Base-by-base conservation (phyloP, 345 rosid genomes). In the Arabis hirsuta region DNA sequence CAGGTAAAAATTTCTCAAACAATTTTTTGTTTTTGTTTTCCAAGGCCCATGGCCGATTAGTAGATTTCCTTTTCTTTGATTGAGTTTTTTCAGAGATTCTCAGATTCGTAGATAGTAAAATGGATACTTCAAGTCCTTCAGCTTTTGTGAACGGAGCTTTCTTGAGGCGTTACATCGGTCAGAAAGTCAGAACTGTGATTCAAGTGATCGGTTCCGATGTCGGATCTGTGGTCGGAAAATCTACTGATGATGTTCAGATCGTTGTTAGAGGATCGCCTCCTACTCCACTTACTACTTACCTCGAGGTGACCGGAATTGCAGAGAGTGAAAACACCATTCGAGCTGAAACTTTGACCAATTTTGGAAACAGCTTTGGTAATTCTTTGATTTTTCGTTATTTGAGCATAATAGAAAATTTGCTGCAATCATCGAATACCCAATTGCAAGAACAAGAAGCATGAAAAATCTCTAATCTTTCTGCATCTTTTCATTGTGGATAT, bases 231-330 rank as follows among this genome's bases (percentile, higher is more conserved):
- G 24, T 73, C n/a, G 94, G 94, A 22, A 93, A 86, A 74, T 83
- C 97, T 12, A 81, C 89, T 0, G 98, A 93, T 79, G 96, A 80
- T 20, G 65, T 53, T 19, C 92, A 87, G 84, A 66, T 93, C 43
- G 31, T 79, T 24, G 81, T 85, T 2, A 87, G 81, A 62, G 97
- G 98, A 71, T 63, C 84, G 43, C 79, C 81, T 12, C 79, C 90
- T 0, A 3, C 76, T 67, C 61, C 85, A n/a, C 89, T 76, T 57
- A 81, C 90, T 0, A 84, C 29, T 44, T 93, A 82, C 81, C 84
- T 93, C 26, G 98, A 90, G 79, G 90, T 93, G 55, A 83, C 89
- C 76, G 97, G 98, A 16, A 86, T 90, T 75, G 97, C 96, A 48
- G 96, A 90, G 39, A 71, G 80, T 78, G 94, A 86, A 6, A 73